These are phyloP conservation scores for Sequoia sempervirens DNA, from an alignment of 75 land plant species.

Conservation along the genomic window DNA sequence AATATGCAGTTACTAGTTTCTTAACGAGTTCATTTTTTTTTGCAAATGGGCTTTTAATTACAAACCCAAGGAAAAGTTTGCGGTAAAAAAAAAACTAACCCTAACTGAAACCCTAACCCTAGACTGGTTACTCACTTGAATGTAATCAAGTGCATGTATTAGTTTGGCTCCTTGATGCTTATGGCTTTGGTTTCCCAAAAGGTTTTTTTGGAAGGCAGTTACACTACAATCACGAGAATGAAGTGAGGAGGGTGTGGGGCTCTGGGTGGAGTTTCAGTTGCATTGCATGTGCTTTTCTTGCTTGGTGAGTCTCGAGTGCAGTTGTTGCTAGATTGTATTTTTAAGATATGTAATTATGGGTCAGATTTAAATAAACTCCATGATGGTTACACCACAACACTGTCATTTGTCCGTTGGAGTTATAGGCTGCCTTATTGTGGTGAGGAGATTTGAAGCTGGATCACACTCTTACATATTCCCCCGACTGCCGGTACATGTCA, in stretches of 20 bases:
- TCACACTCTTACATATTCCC: not conserved
- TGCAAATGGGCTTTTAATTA: not conserved
- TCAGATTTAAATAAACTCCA: no score
- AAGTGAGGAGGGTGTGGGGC: no score
- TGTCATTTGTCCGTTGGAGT: not conserved
- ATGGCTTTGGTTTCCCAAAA: not conserved
- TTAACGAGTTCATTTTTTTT: not conserved
- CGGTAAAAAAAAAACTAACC: not conserved
- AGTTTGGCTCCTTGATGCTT: not conserved
- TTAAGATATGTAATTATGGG: no score
- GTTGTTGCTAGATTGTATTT: not conserved
- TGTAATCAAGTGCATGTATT: not conserved
- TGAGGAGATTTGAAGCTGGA: not conserved
- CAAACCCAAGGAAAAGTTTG: not conserved
- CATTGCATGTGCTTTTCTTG: not conserved
- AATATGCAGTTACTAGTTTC: not conserved
- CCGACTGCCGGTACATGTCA: not conserved
- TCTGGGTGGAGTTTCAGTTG: not conserved
- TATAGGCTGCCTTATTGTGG: not conserved
- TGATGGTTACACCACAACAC: not conserved
- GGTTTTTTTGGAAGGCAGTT: not conserved
- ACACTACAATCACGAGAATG: no score
- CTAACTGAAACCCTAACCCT: conserved; percentile 6
- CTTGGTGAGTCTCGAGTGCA: not conserved
- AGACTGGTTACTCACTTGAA: not conserved